Base-by-base conservation (phyloP, 177 flowering plant genomes). In the Vitis hybrid region DNA sequence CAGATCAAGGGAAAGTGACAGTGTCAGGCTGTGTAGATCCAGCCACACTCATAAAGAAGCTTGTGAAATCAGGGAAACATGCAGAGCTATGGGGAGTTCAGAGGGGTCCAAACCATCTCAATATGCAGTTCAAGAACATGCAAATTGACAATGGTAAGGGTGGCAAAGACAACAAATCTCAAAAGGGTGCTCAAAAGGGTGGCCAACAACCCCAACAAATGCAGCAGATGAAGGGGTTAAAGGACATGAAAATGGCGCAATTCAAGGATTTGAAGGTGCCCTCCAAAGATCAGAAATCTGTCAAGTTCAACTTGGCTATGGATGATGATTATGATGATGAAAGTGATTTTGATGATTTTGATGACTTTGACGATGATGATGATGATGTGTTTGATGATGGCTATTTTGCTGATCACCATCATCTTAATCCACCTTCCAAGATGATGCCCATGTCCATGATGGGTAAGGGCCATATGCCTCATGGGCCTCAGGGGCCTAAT, bases 21-120 rank as follows among this genome's bases (percentile, higher is more conserved):
- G 92, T 88, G 61, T 66, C 85, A 9, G 92, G 92, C 16, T 75
- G 73, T 71, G 80, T 81, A 10, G 86, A 83, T 68, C 85, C 90
- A 39, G 77, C 70, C n/a, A 76, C 62, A 11, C 83, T 88, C n/a
- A 71, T 88, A 5, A 82, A 76, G 81, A 88, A 86, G 83, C 84
- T 88, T 29, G 74, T 65, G 68, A 88, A 85, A 52, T 68, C 83
- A 51, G 90, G 92, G 62, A 88, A 88, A 51, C 88, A 85, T 71
- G 90, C 92, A 2, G 87, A 85, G 82, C 71, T 88, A 8, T 86
- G 85, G 88, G 82, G 85, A 10, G 65, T 61, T 34, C 82, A 74
- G 51, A 78, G 75, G 61, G 82, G 79, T 65, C 13, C 69, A 11
- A 78, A 70, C 39, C 59, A 14, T 15, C n/a, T 76, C 68, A 77